Percentiles rank a stretch among this genome's conserved stretches.
Evolutionary conservation across 768 basidiomycete species (phyloP).

Genomic region (Psilocybe cyanescens): DNA sequence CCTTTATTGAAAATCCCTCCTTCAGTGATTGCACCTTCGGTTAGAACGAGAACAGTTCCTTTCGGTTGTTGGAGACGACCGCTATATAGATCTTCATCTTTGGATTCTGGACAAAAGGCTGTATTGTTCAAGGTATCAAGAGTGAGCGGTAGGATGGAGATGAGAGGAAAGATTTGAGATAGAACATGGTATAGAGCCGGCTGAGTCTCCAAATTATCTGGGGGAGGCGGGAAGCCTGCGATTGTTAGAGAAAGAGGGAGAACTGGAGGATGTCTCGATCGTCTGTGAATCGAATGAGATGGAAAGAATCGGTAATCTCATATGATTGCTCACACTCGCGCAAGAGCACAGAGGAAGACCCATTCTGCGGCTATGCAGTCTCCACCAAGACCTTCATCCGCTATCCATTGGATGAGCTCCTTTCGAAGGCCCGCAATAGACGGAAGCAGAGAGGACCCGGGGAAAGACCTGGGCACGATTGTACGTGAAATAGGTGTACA

Average conservation of each 20-base stretch:
- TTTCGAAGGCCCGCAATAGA: constrained; percentile 38
- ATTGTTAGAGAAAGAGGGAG: constrained; percentile 70
- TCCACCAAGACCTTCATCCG: constrained; percentile 67
- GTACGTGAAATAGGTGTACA: constrained; percentile 41
- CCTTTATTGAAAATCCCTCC: constrained; percentile 64
- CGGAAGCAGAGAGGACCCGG: constrained; percentile 22
- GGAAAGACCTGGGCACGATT: constrained; percentile 43
- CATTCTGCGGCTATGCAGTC: constrained; percentile 76
- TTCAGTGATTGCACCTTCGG: constrained; percentile 70
- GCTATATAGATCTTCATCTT: constrained; percentile 72
- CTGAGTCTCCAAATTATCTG: constrained; percentile 22
- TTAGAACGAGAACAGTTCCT: constrained; percentile 62
- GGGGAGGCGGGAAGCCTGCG: constrained; percentile 59
- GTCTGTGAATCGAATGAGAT: constrained; percentile 40
- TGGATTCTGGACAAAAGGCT: constrained; percentile 66
- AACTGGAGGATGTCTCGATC: constrained; percentile 68
- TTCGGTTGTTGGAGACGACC: constrained; percentile 75
- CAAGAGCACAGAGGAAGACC: constrained; percentile 63
- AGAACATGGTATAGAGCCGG: constrained; percentile 62
- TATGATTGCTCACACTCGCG: constrained; percentile 59
- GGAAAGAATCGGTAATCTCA: neutral
- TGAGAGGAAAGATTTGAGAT: constrained; percentile 59
- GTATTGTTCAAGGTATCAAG: constrained; percentile 62
- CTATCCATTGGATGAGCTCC: constrained; percentile 75
- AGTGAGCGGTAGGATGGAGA: constrained; percentile 61